Base-by-base conservation (phyloP, 805 yeast genomes). In the Yamadazyma nakazawae region DNA sequence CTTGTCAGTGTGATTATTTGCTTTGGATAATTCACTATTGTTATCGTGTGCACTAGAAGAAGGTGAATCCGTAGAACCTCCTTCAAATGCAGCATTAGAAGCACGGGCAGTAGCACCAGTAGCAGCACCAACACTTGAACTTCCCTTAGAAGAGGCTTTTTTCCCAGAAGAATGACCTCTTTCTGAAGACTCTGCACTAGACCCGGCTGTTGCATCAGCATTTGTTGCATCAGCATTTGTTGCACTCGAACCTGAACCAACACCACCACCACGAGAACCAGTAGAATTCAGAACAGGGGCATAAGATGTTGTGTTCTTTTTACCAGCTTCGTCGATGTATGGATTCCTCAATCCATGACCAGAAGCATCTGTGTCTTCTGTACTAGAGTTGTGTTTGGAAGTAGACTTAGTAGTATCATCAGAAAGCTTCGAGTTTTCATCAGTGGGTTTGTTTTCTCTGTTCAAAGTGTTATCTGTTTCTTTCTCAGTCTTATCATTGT, bases 201-300 rank as follows among this genome's bases (percentile, higher is more conserved):
- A 21, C 24, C 24, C 7, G 4, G 9, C 32, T 9, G 9, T 10
- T 5, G 12, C 10, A 11, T 28, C 32, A n/a, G n/a, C 32, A 28
- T 5, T 13, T 3, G 32, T 13, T 9, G 5, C 32, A 28, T 13
- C 32, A 12, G 32, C 11, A 11, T 28, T 3, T 28, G 32, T 11
- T 4, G 10, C 32, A 12, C 32, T 10, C 4, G 32, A 28, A 5
- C 32, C 31, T 28, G 46, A 32, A 28, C 49, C 49, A 28, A n/a
- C 26, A 14, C 43, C 52, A 34, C 45, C 48, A 17, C 47, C 50
- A 34, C 43, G 51, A 31, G 49, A 42, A 37, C n/a, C n/a, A 11
- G 12, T 13, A 10, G 32, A 14, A 28, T 24, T 34, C 26, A 16
- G 21, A 21, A 26, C 37, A 34, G 21, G 44, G 26, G 39, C 34